Percentiles rank a stretch among this genome's conserved stretches.
These are phyloP conservation scores for Hanseniaspora mollemarum DNA, from an alignment of 805 yeast genomes.

Conservation along the genomic window DNA sequence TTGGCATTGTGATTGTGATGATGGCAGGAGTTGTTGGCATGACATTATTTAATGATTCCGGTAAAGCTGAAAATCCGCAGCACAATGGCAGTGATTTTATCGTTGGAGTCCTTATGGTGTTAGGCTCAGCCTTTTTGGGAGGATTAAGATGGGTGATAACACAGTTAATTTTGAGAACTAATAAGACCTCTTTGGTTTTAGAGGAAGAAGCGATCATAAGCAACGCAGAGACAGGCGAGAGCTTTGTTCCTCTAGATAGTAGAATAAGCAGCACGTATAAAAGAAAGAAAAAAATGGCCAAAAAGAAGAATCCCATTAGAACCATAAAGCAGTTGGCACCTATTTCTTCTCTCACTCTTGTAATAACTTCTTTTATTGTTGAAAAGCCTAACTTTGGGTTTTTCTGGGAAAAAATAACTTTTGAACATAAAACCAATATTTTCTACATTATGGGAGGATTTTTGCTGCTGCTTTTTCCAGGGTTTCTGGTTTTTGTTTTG, in stretches of 20 bases:
- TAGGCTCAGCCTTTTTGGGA: constrained; percentile 66
- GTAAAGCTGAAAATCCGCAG: neutral
- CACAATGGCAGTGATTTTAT: constrained; percentile 18
- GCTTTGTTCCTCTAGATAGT: neutral
- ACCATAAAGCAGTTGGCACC: constrained; percentile 82
- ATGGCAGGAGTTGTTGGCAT: constrained; percentile 75
- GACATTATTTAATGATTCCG: constrained; percentile 46
- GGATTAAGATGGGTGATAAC: constrained; percentile 95
- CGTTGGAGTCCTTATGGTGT: constrained; percentile 62
- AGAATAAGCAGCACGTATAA: neutral
- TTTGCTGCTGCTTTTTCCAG: constrained; percentile 61
- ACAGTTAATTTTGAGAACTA: constrained; percentile 50
- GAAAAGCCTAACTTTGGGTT: constrained; percentile 45
- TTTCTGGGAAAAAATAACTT: constrained; percentile 19
- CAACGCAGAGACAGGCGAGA: neutral
- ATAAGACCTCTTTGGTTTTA: constrained; percentile 20
- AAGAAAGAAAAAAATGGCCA: constrained; percentile 17
- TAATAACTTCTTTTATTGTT: constrained; percentile 49
- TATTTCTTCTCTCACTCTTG: constrained; percentile 55
- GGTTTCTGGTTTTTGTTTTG: constrained; percentile 77
- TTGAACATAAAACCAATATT: constrained; percentile 25
- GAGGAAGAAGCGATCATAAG: constrained; percentile 13
- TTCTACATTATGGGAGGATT: constrained; percentile 37
- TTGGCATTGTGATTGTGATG: constrained; percentile 66
- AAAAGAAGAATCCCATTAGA: constrained; percentile 56